These are phyloP conservation scores for Diplocarpon mali DNA, from an alignment of 2,329 filamentous ascomycete species.

Conservation along the genomic window DNA sequence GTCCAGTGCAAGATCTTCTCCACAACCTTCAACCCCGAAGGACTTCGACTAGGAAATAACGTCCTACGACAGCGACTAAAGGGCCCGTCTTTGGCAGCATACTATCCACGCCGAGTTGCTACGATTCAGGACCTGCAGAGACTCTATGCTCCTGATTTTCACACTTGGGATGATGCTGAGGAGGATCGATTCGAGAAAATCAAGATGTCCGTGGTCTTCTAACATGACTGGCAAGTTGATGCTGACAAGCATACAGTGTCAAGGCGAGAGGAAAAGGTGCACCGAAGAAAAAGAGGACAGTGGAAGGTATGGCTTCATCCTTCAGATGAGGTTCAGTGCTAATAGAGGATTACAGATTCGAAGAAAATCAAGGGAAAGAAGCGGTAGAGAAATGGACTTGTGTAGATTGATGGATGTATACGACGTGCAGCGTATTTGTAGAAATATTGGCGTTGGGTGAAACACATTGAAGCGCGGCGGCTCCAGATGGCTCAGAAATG, in stretches of 20 bases:
- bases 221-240: not conserved
- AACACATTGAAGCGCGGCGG: conserved; percentile 8
- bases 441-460: conserved; percentile 23
- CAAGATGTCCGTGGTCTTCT: conserved; percentile 39
- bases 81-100: conserved; percentile 72
- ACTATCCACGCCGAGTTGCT: conserved; percentile 67
- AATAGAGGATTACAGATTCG: conserved; percentile 27
- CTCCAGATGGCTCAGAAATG: conserved; percentile 5
- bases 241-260: conserved; percentile 38
- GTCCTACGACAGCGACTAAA: conserved; percentile 78
- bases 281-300: conserved; percentile 79
- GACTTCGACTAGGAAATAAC: conserved; percentile 78
- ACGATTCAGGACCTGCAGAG: conserved; percentile 61
- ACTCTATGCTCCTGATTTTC: conserved; percentile 31
- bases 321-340: conserved; percentile 3
- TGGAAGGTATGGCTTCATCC: conserved; percentile 27
- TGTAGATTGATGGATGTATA: conserved; percentile 14
- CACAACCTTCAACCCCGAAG: conserved; percentile 79
- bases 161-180: conserved; percentile 57
- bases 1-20: conserved; percentile 86
- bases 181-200: conserved; percentile 70
- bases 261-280: conserved; percentile 76
- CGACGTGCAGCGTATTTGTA: conserved; percentile 19
- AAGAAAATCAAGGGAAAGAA: conserved; percentile 37
- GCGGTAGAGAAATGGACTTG: conserved; percentile 27